phyloP scores from a whole-genome alignment of 192 early-diverging fungal genomes.

The Phycomyces nitens region DNA sequence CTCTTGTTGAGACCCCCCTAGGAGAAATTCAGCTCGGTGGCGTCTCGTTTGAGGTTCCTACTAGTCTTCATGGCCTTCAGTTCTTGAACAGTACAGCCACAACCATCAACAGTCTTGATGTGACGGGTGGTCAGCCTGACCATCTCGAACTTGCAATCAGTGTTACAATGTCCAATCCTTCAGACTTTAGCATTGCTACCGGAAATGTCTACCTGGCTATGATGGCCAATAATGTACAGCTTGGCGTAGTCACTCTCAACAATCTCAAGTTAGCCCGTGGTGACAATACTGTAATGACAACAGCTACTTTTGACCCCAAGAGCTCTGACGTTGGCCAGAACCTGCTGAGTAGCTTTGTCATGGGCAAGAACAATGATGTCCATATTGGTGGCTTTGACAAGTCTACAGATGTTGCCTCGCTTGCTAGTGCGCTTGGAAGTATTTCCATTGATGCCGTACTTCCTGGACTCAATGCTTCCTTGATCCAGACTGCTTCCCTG shows the following conservation, averaged over 20 bases:
- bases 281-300: conserved; percentile 37
- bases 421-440: conserved; percentile 40
- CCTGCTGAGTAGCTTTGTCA: conserved; percentile 48
- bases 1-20: conserved; percentile 50
- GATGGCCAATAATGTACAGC: conserved; percentile 35
- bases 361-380: conserved; percentile 40
- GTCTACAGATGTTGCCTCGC: conserved; percentile 44
- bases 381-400: conserved; percentile 38
- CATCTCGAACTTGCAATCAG: conserved; percentile 39
- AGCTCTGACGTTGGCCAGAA: conserved; percentile 40
- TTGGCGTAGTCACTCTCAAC: conserved; percentile 47
- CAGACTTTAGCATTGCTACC: conserved; percentile 41
- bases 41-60: conserved; percentile 52
- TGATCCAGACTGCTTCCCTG: conserved; percentile 42
- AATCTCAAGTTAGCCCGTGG: conserved; percentile 45
- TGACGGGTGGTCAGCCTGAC: conserved; percentile 47
- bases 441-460: conserved; percentile 43
- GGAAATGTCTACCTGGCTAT: conserved; percentile 50
- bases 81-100: conserved; percentile 50
- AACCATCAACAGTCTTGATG: conserved; percentile 50
- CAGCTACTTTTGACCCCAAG: conserved; percentile 47
- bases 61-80: conserved; percentile 50
- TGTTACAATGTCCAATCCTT: conserved; percentile 43
- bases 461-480: conserved; percentile 43
- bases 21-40: conserved; percentile 49